Conservation (phyloP, 192 early-diverging fungal species). For the Gorgonomyces haynaldii region DNA sequence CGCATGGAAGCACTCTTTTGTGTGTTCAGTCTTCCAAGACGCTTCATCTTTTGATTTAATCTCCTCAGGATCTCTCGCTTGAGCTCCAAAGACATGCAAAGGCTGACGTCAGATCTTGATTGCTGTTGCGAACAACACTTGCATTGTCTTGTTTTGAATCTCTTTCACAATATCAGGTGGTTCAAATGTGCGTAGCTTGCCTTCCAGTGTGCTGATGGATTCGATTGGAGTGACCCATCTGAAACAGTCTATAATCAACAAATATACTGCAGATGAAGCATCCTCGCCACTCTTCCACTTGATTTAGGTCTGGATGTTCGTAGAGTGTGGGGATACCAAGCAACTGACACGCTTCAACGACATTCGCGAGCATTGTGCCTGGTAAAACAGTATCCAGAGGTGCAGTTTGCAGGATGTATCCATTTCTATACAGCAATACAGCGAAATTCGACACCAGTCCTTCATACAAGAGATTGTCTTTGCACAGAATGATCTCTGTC, state of each 20-base stretch:
- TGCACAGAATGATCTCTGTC: slow-evolving; percentile 2
- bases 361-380: background rate
- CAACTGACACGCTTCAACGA: background rate
- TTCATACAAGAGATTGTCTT: slow-evolving; percentile 3
- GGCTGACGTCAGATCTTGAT: too few species aligned
- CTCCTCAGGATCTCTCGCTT: background rate
- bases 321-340: background rate
- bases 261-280: slow-evolving; percentile 4
- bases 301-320: background rate
- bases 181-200: background rate
- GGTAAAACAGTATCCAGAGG: background rate
- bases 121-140: too few species aligned
- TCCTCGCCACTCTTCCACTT: background rate
- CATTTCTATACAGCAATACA: background rate
- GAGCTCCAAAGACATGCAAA: too few species aligned
- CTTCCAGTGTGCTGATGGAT: too few species aligned
- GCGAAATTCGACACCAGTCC: slow-evolving; percentile 3
- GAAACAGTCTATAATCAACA: background rate
- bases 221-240: background rate
- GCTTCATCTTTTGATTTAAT: background rate
- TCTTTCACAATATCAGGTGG: background rate
- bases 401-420: background rate
- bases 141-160: too few species aligned
- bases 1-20: background rate
- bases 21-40: background rate